Evolutionary conservation across 768 basidiomycete genomes (phyloP).

Genomic region (Pleurotus platypus): DNA sequence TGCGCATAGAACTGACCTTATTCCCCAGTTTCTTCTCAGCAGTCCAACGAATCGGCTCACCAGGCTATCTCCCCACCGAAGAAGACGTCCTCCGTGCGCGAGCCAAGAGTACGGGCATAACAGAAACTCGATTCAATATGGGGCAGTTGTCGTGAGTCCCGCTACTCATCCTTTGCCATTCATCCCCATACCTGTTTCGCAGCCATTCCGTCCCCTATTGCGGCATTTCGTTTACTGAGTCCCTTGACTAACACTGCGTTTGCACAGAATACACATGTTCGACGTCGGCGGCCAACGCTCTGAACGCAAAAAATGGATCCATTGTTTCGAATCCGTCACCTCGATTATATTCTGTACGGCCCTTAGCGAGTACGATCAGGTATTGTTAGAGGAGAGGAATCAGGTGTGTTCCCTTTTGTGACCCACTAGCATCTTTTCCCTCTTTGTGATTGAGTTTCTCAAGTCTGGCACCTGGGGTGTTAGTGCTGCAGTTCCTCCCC

Average conservation of each 20-base stretch:
- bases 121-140: conserved; percentile 80
- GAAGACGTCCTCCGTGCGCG: conserved; percentile 87
- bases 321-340: conserved; percentile 60
- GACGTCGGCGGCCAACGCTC: conserved; percentile 80
- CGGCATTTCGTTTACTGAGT: background rate
- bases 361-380: conserved; percentile 58
- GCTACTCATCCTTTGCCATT: too few relatives aligned
- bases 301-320: conserved; percentile 82
- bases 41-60: conserved; percentile 76
- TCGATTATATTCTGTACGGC: conserved; percentile 67
- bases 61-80: conserved; percentile 82
- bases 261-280: conserved; percentile 60
- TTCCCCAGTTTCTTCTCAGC: conserved; percentile 75
- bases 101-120: conserved; percentile 86
- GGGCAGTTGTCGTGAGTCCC: conserved; percentile 54
- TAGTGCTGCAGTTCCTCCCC: too few relatives aligned
- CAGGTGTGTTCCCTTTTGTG: conserved; percentile 42
- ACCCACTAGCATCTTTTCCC: too few relatives aligned
- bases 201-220: background rate
- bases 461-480: too few relatives aligned
- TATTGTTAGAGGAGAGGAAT: conserved; percentile 62
- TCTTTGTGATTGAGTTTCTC: too few relatives aligned
- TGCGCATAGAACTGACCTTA: background rate
- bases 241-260: background rate
- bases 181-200: too few relatives aligned